Base-by-base conservation (phyloP, 2,329 filamentous ascomycete species). In the Drechslerella dactyloides region DNA sequence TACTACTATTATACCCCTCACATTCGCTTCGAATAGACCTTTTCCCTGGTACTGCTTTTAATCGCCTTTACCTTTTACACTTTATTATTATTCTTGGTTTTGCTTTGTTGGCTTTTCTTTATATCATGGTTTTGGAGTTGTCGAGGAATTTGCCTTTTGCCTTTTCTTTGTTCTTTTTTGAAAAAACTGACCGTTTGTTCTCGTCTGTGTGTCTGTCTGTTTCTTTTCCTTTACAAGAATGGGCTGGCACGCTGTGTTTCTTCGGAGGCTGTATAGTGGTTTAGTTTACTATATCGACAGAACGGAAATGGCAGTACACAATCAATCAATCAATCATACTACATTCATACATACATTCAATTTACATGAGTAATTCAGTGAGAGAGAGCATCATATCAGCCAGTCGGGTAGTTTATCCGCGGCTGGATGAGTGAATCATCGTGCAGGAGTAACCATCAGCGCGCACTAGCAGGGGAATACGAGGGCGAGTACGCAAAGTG, bases 21-120 rank as follows among this genome's bases (percentile, higher is more conserved):
- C 74, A 33, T 73, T 74, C 59, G 64, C 46, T 72, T 73, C 62
- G 58, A n/a, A 75, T 73, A 73, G 75, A 74, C 74, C 70, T 44
- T 57, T 46, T 54, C 48, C 53, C 15, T 17, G 44, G 15, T 48
- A 48, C 15, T 48, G 44, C 44, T 65, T 63, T 74, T 61, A 60
- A 51, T 69, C 8, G 3, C 69, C 64, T 64, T 75, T 75, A 66
- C 59, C 65, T 74, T 70, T 75, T 70, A 23, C 52, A 69, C 50
- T 72, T 74, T 58, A 24, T n/a, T 50, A 33, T 56, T 48, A 61
- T 44, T 13, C 37, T 11, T 17, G 27, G 33, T 55, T 35, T 33
- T 42, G n/a, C n/a, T 73, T 68, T 69, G 66, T 58, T 54, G 61
- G 35, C 61, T 72, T 50, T 66, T 73, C 65, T 60, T 19, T 69